These are phyloP conservation scores for Ballota nigra DNA, from an alignment of 257 asterid species.

Conservation along the genomic window DNA sequence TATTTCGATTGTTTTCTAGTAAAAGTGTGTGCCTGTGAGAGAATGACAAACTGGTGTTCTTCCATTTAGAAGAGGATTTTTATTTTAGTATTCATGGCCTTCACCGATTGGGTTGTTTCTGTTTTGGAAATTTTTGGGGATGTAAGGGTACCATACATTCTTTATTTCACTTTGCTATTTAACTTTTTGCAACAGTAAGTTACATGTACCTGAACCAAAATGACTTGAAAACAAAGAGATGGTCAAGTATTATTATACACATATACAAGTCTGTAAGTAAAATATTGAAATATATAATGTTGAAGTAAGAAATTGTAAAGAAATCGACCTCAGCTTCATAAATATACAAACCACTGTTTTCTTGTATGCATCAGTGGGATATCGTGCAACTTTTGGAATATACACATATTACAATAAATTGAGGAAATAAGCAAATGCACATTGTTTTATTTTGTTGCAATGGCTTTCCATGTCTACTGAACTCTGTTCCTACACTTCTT, in stretches of 20 bases:
- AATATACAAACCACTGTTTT: not conserved
- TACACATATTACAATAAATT: not conserved
- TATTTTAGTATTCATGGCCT: no score
- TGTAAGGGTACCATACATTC: no score
- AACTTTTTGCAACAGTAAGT: no score
- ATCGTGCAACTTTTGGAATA: not conserved
- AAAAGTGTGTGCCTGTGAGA: no score
- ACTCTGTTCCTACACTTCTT: not conserved
- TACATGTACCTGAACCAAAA: no score
- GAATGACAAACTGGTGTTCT: no score
- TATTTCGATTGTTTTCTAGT: no score
- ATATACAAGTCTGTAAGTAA: not conserved
- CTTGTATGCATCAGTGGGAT: not conserved
- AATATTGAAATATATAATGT: not conserved
- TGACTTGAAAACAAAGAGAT: not conserved
- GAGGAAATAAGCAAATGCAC: not conserved
- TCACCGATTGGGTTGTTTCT: no score
- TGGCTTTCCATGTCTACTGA: not conserved
- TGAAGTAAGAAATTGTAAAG: not conserved
- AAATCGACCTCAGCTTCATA: not conserved
- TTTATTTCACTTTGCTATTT: no score
- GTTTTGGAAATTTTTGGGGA: no score
- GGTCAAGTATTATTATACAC: not conserved
- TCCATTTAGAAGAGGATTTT: no score
- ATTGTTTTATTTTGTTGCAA: not conserved